Conservation (phyloP, 2,329 filamentous ascomycete species). For the Neonectria sp. region DNA sequence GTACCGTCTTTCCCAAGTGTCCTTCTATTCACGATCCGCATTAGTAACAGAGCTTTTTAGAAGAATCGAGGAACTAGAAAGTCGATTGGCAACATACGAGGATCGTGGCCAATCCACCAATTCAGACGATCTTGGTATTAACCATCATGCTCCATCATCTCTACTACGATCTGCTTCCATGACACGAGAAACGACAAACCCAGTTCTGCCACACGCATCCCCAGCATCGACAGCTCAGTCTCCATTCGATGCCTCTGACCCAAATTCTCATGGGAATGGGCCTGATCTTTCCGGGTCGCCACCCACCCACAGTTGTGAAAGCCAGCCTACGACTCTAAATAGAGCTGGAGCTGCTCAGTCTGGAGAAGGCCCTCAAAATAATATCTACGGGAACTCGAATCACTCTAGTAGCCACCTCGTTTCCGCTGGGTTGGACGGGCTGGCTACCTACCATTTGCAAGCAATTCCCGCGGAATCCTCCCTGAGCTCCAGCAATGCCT, state of each 20-base stretch:
- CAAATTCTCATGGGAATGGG: neutral
- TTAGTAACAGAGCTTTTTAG: neutral
- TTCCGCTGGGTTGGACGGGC: neutral
- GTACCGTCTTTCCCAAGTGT: neutral
- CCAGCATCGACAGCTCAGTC: neutral
- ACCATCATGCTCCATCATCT: neutral
- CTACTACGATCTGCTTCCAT: neutral
- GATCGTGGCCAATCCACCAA: neutral
- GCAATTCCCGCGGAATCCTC: constrained; percentile 6
- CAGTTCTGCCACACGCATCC: neutral
- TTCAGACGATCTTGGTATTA: neutral
- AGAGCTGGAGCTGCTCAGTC: neutral
- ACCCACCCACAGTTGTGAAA: neutral
- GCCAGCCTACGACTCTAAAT: neutral
- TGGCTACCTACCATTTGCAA: neutral
- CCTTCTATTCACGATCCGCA: neutral
- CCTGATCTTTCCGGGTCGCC: neutral
- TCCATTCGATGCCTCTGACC: neutral
- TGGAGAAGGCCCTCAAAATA: neutral
- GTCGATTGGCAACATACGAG: constrained; percentile 10
- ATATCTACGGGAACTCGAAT: neutral
- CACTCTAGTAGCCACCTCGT: neutral
- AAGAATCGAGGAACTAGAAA: constrained; percentile 8
- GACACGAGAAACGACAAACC: neutral
- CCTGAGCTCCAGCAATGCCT: constrained; percentile 9